These are phyloP conservation scores for Fusarium liriodendri DNA, from an alignment of 2,329 filamentous ascomycete species.

Conservation along the genomic window DNA sequence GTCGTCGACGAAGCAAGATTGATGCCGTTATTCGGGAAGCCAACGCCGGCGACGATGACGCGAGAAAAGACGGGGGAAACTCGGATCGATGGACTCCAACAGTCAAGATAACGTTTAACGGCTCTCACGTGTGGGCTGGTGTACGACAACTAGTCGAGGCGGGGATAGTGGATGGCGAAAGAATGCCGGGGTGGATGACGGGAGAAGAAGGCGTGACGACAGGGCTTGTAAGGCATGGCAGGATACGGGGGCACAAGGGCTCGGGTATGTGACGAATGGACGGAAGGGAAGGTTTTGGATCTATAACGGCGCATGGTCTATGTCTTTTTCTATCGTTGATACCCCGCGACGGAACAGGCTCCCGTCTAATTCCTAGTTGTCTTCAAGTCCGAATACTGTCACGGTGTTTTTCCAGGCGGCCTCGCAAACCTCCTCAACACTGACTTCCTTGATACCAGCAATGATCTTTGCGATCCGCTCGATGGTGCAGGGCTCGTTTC, in stretches of 20 bases:
- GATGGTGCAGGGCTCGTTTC: constrained; percentile 93
- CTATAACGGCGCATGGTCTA: constrained; percentile 38
- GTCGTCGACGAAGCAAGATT: constrained; percentile 49
- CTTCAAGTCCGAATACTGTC: constrained; percentile 78
- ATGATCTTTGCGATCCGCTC: constrained; percentile 89
- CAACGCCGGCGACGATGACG: constrained; percentile 34
- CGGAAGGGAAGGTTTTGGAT: constrained; percentile 13
- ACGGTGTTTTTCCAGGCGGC: constrained; percentile 86
- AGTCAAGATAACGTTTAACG: constrained; percentile 76
- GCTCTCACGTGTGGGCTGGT: constrained; percentile 83
- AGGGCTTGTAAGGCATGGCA: constrained; percentile 74
- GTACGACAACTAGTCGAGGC: constrained; percentile 81
- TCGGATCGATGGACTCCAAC: constrained; percentile 48
- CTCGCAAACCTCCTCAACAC: constrained; percentile 86
- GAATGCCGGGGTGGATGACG: constrained; percentile 92
- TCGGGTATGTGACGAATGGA: constrained; percentile 58
- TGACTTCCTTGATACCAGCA: constrained; percentile 83
- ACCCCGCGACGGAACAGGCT: constrained; percentile 36
- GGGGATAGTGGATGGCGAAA: constrained; percentile 79
- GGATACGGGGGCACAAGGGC: constrained; percentile 69
- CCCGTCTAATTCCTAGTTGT: constrained; percentile 37
- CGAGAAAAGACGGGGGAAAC: constrained; percentile 40
- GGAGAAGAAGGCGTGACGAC: constrained; percentile 85
- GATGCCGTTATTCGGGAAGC: constrained; percentile 49
- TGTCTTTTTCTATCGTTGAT: constrained; percentile 46